Conservation (phyloP, 192 early-diverging fungal genomes). For the Rhizophagus sp. region DNA sequence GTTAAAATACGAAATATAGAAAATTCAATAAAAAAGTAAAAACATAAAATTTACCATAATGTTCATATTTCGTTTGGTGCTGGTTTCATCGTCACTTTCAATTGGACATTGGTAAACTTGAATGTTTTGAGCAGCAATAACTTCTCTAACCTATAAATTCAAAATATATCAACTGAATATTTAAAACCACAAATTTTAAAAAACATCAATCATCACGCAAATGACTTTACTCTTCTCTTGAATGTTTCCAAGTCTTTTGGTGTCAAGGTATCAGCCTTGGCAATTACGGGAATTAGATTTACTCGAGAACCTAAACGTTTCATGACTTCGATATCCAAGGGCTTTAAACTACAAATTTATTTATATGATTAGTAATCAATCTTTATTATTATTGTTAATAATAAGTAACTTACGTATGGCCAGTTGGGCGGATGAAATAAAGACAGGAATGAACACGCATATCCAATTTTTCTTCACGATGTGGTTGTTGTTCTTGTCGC, state of each 20-base stretch:
- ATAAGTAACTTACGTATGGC: conserved; percentile 71
- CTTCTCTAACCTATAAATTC: conserved; percentile 74
- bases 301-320: conserved; percentile 93
- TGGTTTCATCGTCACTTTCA: conserved; percentile 85
- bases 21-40: background rate
- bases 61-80: conserved; percentile 77
- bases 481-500: conserved; percentile 86
- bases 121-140: conserved; percentile 90
- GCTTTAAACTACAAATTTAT: conserved; percentile 59
- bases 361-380: background rate
- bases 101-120: conserved; percentile 87
- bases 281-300: conserved; percentile 97
- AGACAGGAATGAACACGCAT: conserved; percentile 97
- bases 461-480: conserved; percentile 86
- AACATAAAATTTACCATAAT: conserved; percentile 57
- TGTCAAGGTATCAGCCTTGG: conserved; percentile 98
- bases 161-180: background rate
- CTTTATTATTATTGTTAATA: background rate
- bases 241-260: conserved; percentile 87
- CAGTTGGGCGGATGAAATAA: conserved; percentile 98
- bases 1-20: background rate
- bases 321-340: conserved; percentile 98
- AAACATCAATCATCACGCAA: background rate
- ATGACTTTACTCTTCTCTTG: conserved; percentile 82
- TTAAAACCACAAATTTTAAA: background rate